Evolutionary conservation across 2,329 filamentous ascomycete genomes (phyloP), one percentile per base, ranked within the genome.

Genomic region (Amesomyces nigricolor): DNA sequence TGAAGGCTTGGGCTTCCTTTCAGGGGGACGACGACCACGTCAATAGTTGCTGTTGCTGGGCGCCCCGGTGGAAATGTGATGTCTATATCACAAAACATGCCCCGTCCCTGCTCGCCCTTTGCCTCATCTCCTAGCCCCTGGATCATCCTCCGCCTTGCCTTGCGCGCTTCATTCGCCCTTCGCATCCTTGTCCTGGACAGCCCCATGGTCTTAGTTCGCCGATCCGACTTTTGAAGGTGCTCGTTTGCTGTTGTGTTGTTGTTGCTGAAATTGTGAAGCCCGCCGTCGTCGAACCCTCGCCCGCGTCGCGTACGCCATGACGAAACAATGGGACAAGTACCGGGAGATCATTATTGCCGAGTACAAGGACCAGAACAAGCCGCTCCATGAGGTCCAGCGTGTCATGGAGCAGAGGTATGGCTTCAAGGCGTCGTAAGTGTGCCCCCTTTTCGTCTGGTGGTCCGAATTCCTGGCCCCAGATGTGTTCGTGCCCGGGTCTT

Each of bases 301-400:
- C 42, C 9, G 46, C 14, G n/a, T 14, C 9, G 38, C 4, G 32
- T 57, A 42, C 58, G 71, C 59, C 48, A 77, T 78, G 75, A 74
- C 73, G 19, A 77, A 77, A 59, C 61, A 67, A 13, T 78, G 75
- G 75, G 65, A 69, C 6, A 64, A 69, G 17, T 61, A 73, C 64
- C 68, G 65, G 30, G 52, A 59, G 1, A 61, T 58, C 29, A 77
- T 78, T 56, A 64, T 68, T 38, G 60, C 59, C 22, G 61, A 76
- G 29, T 78, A 78, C 64, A 73, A 72, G 49, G 59, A 66, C 4
- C 66, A 73, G 16, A 68, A 68, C 37, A 66, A 62, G 51, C 75
- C 72, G 5, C 68, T 78, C 32, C 64, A 71, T 6, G 70, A 73
- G 17, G 74, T 77, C 39, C 69, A 65, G 61, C 53, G 58, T 13